Percentiles rank a stretch among this genome's conserved stretches.
Conservation (phyloP, 148 eudicot genomes). For the Rhododendron vialii region DNA sequence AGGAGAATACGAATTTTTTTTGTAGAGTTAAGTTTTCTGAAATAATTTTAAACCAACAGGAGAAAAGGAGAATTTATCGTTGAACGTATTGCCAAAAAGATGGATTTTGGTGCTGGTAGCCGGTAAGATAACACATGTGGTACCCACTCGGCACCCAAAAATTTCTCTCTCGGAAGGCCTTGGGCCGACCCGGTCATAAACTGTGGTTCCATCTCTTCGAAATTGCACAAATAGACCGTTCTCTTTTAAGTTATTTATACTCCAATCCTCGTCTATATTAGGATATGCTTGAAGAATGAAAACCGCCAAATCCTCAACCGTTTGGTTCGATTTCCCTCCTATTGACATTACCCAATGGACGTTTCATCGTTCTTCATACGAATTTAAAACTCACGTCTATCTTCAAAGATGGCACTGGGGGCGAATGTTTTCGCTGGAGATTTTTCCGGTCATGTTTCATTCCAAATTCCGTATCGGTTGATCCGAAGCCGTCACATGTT, state of each 20-base stretch:
- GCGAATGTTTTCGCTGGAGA: background rate
- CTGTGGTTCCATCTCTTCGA: background rate
- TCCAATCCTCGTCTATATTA: background rate
- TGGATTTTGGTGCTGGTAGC: no score
- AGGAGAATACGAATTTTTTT: no score
- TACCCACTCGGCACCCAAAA: no score
- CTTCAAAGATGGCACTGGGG: background rate
- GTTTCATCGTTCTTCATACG: background rate
- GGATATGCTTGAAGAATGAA: background rate
- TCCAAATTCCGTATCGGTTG: background rate
- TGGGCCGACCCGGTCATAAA: no score
- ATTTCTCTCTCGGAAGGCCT: no score
- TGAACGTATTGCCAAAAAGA: no score
- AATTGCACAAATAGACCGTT: background rate
- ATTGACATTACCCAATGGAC: background rate
- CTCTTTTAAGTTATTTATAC: background rate
- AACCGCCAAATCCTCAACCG: background rate
- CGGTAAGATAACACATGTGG: no score
- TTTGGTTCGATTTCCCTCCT: background rate
- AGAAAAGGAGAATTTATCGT: no score
- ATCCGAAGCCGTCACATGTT: background rate
- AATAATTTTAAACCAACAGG: no score
- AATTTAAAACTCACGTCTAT: background rate
- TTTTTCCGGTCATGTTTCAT: background rate
- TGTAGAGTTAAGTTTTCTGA: no score